A percentile compares a stretch with the other conserved stretches of the same genome.
These are phyloP conservation scores for Senna siamea DNA, from an alignment of 306 rosid genomes.

Conservation along the genomic window DNA sequence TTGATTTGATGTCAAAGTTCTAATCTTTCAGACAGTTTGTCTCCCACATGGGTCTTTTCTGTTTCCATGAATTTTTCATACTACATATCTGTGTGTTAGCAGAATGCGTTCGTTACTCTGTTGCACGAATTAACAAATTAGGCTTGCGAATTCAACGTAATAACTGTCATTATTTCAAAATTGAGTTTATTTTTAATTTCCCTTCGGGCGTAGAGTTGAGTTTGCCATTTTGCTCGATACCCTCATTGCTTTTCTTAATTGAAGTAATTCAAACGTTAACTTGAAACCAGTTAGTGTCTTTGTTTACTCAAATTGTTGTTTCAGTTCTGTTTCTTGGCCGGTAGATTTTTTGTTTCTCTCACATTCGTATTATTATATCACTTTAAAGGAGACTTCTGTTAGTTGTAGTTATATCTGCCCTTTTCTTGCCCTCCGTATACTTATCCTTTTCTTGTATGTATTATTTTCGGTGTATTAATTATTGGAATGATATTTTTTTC, in stretches of 20 bases:
- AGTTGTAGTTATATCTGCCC: no score
- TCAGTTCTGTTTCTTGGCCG: background rate
- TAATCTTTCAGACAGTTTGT: background rate
- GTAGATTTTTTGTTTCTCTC: no score
- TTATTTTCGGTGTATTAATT: background rate
- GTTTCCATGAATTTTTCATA: background rate
- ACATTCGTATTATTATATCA: no score
- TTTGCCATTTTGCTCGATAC: no score
- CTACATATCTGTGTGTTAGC: background rate
- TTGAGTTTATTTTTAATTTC: background rate
- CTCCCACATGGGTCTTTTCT: slow-evolving; percentile 9
- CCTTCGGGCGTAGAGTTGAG: no score
- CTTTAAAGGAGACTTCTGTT: no score
- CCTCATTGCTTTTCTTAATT: background rate
- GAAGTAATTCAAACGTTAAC: background rate
- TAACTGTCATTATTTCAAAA: background rate
- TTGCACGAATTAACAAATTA: background rate
- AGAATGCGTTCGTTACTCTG: background rate
- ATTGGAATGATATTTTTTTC: background rate
- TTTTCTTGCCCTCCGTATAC: no score
- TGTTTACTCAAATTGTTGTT: background rate
- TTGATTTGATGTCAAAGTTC: slow-evolving; percentile 13
- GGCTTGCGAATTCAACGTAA: slow-evolving; percentile 3
- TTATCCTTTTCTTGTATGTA: no score
- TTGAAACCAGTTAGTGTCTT: background rate